phyloP scores from a whole-genome alignment of 805 yeast species.

The Starmerella etchellsii region DNA sequence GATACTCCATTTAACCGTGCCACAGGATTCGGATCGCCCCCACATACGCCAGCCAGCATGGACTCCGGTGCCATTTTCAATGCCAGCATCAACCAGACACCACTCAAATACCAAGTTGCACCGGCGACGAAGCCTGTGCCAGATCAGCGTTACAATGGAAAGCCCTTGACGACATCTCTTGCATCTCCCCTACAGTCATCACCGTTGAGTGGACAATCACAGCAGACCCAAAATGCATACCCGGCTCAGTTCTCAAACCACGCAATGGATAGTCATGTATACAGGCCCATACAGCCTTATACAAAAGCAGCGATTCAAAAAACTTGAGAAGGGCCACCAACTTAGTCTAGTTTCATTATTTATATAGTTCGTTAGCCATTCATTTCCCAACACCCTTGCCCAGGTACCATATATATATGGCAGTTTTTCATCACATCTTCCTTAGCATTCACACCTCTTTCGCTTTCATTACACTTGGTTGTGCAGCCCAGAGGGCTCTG shows the following conservation, averaged over 20 bases:
- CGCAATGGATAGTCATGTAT: not conserved
- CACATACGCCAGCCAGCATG: not conserved
- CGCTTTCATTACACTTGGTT: not conserved
- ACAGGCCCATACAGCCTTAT: not conserved
- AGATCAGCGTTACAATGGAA: too few relatives aligned
- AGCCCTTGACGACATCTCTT: not conserved
- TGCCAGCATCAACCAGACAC: not conserved
- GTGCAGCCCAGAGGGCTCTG: not conserved
- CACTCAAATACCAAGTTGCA: not conserved
- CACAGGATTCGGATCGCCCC: constrained; percentile 1
- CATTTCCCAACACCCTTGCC: too few relatives aligned
- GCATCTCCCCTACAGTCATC: constrained; percentile 1
- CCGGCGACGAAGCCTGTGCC: too few relatives aligned
- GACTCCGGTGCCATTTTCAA: not conserved
- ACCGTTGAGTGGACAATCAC: not conserved
- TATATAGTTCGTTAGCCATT: too few relatives aligned
- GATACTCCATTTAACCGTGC: constrained; percentile 4
- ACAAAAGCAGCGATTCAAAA: not conserved
- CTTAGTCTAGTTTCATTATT: not conserved
- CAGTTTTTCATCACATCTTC: too few relatives aligned
- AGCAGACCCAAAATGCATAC: not conserved
- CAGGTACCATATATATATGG: too few relatives aligned
- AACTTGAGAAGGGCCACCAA: not conserved
- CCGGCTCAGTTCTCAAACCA: not conserved
- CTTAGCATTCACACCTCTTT: too few relatives aligned